Evolutionary conservation across 2,329 filamentous ascomycete species (phyloP).

Genomic region (Cadophora gregata): DNA sequence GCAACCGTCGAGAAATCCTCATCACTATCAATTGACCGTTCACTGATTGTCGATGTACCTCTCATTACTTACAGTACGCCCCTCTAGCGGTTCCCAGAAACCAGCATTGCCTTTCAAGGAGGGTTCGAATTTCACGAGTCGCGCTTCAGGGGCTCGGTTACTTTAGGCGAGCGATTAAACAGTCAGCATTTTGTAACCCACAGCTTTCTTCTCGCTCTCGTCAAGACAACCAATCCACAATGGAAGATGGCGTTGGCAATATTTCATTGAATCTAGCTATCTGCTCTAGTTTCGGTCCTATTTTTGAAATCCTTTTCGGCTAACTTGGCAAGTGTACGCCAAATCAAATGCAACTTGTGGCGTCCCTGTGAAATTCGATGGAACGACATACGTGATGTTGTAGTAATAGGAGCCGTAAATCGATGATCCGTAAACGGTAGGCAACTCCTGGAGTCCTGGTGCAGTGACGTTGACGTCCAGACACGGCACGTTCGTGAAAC

Average conservation of each 20-base stretch:
- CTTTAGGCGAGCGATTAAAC: background rate
- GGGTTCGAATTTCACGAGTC: no score
- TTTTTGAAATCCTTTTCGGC: no score
- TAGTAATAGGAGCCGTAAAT: constrained; percentile 52
- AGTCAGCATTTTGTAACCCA: background rate
- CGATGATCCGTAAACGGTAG: constrained; percentile 46
- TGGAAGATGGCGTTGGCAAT: no score
- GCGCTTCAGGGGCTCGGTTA: background rate
- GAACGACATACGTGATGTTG: constrained; percentile 54
- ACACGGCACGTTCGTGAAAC: constrained; percentile 49
- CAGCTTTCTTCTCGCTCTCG: background rate
- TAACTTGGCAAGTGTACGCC: constrained; percentile 43
- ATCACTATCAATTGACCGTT: no score
- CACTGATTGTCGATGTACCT: no score
- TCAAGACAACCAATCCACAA: background rate
- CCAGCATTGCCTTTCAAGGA: no score
- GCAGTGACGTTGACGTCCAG: constrained; percentile 48
- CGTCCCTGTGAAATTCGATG: constrained; percentile 47
- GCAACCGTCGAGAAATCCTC: no score
- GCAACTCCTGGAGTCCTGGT: constrained; percentile 46
- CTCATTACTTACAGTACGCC: no score
- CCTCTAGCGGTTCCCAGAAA: no score
- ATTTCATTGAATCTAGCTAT: no score
- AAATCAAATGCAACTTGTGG: constrained; percentile 47
- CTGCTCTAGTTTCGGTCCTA: background rate